phyloP scores from a whole-genome alignment of 768 basidiomycete species.

The Cystobasidiopsis lactophilus region DNA sequence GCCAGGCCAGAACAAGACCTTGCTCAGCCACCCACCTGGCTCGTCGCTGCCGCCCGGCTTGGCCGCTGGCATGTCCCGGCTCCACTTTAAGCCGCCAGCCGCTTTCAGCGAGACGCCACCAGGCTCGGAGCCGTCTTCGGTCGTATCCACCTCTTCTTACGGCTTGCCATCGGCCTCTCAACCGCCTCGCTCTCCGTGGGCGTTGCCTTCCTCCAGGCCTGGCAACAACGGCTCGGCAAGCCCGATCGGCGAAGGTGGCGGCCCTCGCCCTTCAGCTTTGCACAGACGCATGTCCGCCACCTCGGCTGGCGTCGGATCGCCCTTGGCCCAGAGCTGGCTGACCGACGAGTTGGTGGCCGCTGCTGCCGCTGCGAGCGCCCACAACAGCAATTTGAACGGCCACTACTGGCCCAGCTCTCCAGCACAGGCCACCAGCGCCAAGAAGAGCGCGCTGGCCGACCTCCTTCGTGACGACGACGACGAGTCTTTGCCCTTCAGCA shows the following conservation, averaged over 20 bases:
- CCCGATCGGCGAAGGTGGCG: no score
- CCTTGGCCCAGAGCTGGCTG: background rate
- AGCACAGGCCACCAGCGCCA: background rate
- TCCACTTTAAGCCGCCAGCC: slow-evolving; percentile 7
- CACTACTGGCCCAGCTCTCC: no score
- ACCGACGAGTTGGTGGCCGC: background rate
- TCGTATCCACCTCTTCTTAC: no score
- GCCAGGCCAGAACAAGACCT: background rate
- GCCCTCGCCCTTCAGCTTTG: no score
- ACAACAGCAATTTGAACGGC: background rate
- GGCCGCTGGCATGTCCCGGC: slow-evolving; percentile 9
- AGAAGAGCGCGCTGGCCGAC: background rate
- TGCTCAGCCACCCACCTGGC: background rate
- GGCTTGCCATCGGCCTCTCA: no score
- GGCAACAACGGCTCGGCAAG: no score
- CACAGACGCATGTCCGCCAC: no score
- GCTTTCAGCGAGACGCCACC: slow-evolving; percentile 5
- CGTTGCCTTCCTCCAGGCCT: no score
- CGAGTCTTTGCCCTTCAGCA: slow-evolving; percentile 1
- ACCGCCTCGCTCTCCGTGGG: no score
- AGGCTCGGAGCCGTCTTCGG: background rate
- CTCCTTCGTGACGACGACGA: slow-evolving; percentile 4
- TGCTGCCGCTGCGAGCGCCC: background rate
- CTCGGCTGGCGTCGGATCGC: background rate
- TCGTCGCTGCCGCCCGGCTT: slow-evolving; percentile 9